Base-by-base conservation (phyloP, 768 basidiomycete genomes). In the Kwoniella mangroviensis region DNA sequence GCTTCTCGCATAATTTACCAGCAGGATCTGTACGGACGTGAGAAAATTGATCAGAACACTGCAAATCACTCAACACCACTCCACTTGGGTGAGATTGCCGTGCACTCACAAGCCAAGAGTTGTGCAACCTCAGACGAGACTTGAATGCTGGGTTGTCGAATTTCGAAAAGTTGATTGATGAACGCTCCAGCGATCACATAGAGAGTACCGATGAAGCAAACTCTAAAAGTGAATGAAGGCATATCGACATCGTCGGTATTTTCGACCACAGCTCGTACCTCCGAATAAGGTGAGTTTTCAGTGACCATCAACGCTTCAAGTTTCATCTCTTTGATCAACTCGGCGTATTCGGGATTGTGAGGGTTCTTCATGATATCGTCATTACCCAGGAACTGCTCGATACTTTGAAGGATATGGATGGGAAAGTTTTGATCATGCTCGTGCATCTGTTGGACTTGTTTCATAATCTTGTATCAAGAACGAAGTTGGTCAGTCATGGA, bases 271-370 rank as follows among this genome's bases (percentile, higher is more conserved):
- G 89, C 88, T 65, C 89, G 87, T 26, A 90, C 90, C 74, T 93
- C 92, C 6, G 90, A 91, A 78, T 93, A 93, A 4, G 92, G 92
- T 2, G 91, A 92, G 79, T 93, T 92, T 73, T 92, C 77, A 43
- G 77, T 79, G 34, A 68, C 68, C 24, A 79, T 58, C 19, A 79
- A 42, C 21, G 73, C 70, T 65, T 79, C 75, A n/a, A 76, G 63
- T 65, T 79, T 76, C 73, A 79, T 75, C 63, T 79, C 75, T 12
- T 22, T 55, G 63, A 79, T 65, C 57, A 79, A 58, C n/a, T 75
- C 72, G 4, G 42, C 21, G 63, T 78, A 56, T 6, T 52, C 64
- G 43, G 42, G 28, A 51, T 65, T 66, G 12, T 67, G 56, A 7
- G 73, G 75, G 7, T 65, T 55, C 3, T 43, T 56, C 40, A 71